A percentile compares a stretch with the other conserved stretches of the same genome.
Evolutionary conservation across 305 asterid genomes (phyloP).

Genomic region (Fraxinus angustifolia): DNA sequence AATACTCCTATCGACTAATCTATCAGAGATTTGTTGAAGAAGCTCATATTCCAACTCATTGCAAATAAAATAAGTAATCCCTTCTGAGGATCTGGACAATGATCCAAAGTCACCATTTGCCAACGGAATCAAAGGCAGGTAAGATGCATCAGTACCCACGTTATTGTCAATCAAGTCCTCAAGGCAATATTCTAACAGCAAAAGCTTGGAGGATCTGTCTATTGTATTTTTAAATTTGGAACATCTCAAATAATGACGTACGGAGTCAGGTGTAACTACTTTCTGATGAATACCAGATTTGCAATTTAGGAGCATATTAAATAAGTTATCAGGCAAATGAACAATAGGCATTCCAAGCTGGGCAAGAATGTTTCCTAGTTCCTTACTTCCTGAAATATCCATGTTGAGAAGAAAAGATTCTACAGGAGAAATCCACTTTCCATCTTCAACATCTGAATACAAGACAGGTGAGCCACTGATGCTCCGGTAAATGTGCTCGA

Average conservation of each 20-base stretch:
- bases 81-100: slow-evolving; percentile 51
- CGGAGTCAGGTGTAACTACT: slow-evolving; percentile 85
- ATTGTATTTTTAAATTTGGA: slow-evolving; percentile 37
- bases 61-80: slow-evolving; percentile 70
- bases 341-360: slow-evolving; percentile 88
- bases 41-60: slow-evolving; percentile 72
- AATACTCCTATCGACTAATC: slow-evolving; percentile 70
- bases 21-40: slow-evolving; percentile 59
- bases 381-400: slow-evolving; percentile 56
- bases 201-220: slow-evolving; percentile 52
- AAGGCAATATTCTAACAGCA: slow-evolving; percentile 90
- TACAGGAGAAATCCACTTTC: slow-evolving; percentile 79
- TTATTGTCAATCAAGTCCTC: slow-evolving; percentile 87
- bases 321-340: slow-evolving; percentile 66
- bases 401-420: slow-evolving; percentile 73
- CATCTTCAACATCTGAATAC: slow-evolving; percentile 64
- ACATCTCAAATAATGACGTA: slow-evolving; percentile 67
- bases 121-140: slow-evolving; percentile 79
- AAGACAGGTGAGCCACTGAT: slow-evolving; percentile 65
- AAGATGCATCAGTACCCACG: slow-evolving; percentile 56
- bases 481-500: slow-evolving; percentile 59
- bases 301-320: slow-evolving; percentile 64
- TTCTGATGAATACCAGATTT: slow-evolving; percentile 43
- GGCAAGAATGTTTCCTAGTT: slow-evolving; percentile 65
- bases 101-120: slow-evolving; percentile 88